Base-by-base conservation (phyloP, 345 rosid species). In the Salix purpurea region DNA sequence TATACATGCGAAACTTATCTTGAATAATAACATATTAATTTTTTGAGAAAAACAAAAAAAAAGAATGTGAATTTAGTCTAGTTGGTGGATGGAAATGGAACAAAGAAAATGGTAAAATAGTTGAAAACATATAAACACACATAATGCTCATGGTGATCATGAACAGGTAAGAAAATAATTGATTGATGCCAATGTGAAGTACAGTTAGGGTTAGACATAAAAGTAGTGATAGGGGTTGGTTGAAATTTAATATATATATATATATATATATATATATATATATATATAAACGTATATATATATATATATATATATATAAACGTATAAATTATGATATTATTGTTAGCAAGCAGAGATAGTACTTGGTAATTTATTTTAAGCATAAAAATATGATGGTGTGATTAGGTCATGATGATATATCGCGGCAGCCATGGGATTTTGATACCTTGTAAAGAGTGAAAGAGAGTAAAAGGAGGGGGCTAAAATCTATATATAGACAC, bases 391-490 rank as follows among this genome's bases (percentile, higher is more conserved):
- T 76, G 86, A 66, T 85, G 77, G 76, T 40, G 60, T 71, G 77
- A 78, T 85, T 81, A 80, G 83, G 79, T 80, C 82, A 80, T 67
- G 83, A 67, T 80, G 79, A 76, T 79, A 74, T 74, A 70, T 36
- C 7, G 67, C 67, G 26, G 67, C n/a, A 69, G 15, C 64, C 34
- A 71, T 44, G 46, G 58, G 74, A 74, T 42, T 71, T 76, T 54
- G 62, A 58, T 68, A 50, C 48, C 71, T n/a, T 48, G 75, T 64
- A 65, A 70, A 76, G 75, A 69, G 66, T 11, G 34, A 69, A 75
- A 64, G 21, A 39, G 10, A 48, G 37, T 2, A 4, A 13, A 70
- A 23, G 24, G 2, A 3, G 19, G 14, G 64, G 28, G 42, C 21
- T 79, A 54, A 52, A 62, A 40, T 77, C 69, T 54, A 30, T 19